Evolutionary conservation across 306 rosid species (phyloP), one percentile per base, ranked within the genome.

Genomic region (Dryas drummondii): DNA sequence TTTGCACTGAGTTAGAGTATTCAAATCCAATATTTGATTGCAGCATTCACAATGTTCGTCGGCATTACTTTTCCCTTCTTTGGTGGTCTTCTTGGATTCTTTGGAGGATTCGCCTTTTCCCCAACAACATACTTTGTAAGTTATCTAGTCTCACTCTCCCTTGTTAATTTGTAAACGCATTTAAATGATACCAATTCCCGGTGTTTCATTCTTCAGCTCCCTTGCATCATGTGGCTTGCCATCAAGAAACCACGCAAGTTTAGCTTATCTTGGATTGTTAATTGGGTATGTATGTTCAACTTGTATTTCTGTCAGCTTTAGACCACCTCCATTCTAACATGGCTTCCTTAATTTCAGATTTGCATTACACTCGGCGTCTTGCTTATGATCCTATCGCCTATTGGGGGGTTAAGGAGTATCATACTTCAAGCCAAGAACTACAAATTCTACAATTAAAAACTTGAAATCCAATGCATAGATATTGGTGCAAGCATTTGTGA

Each of bases 81-180:
- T 14, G 92, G 89, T 26, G 86, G 83, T 26, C 91, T 88, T 45
- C 88, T 90, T 10, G 85, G 88, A 49, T 90, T 92, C 59, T 88
- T 92, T 54, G 94, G 96, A 76, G 97, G 97, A 73, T 90, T 92
- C 72, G 94, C 89, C 41, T 90, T 85, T 68, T 89, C 97, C 32
- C 97, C 96, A 53, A 90, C 96, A 51, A 87, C 96, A 61, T 90
- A 92, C 71, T 92, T 87, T 58, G 94, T 90, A 86, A 88, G 90
- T 40, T 32, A 2, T 22, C 40, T 57, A 32, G 37, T 32, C 12
- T 55, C 8, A 3, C 0, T 51, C 45, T 4, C 22, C 60, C 67
- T 37, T 62, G 1, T 42, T 14, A 14, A 26, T 45, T 46, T 44
- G 19, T 22, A 2, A 40, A n/a, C 53, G 53, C n/a, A 5, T 52